Evolutionary conservation across 306 rosid species (phyloP), one percentile per base, ranked within the genome.

Genomic region (Herpetospermum pedunculosum): DNA sequence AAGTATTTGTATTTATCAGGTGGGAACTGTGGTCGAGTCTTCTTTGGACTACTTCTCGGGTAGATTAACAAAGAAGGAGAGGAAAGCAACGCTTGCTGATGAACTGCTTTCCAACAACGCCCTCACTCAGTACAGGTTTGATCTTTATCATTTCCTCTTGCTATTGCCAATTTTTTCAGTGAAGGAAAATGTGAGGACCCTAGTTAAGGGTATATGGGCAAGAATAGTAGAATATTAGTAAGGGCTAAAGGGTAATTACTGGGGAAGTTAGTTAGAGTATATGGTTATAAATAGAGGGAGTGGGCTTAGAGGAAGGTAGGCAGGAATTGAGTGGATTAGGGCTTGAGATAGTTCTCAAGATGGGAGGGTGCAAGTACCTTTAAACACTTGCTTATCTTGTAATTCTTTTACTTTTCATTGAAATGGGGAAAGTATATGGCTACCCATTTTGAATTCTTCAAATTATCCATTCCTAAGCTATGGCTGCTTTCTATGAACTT

Each of bases 31-130:
- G 72, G 74, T 87, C 11, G 97, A 82, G 77, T 78, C 91, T 59
- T 43, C 98, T 16, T 41, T 85, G 48, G 96, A 91, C 47, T 92
- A 80, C 88, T 92, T 79, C 82, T 53, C 95, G 0, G 81, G 83
- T 59, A 87, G 98, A 87, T 75, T 90, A 77, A 85, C 87, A 71
- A 92, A 90, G 91, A 90, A 85, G 83, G 92, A 87, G 72, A 92
- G 96, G 77, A 90, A 88, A 84, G 75, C 78, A 47, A 69, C 98
- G 0, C 79, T 92, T 79, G 98, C 96, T 4, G 91, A 83, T 18
- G 94, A 86, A 77, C 73, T 88, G 62, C 88, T 88, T 71, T 79
- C 87, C 43, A 88, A 88, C 76, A 80, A 28, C 32, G 29, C 58
- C 28, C 83, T 84, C 79, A 80, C 80, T 19, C 54, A 78, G 19